Percentiles rank a stretch among this genome's conserved stretches.
Conservation (phyloP, 257 asterid genomes). For the Perilla frutescens region DNA sequence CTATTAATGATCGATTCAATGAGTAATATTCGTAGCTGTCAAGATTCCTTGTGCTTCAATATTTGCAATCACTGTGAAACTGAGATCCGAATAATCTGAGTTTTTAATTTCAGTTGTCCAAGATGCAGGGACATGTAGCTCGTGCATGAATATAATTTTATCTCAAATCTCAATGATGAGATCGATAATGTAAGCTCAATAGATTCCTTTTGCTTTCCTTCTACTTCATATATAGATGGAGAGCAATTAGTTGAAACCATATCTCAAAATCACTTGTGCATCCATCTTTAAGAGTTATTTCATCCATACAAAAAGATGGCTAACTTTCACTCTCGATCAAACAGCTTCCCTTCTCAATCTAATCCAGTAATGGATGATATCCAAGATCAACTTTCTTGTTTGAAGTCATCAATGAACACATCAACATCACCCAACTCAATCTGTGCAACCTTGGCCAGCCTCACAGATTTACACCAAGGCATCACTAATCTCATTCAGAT, state of each 20-base stretch:
- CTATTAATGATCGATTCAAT: not conserved
- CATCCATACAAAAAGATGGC: slow-evolving; percentile 36
- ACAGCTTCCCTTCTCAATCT: slow-evolving; percentile 53
- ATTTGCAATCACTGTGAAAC: not conserved
- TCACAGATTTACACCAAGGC: slow-evolving; percentile 42
- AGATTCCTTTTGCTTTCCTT: slow-evolving; percentile 18
- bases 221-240: not conserved
- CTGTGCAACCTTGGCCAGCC: slow-evolving; percentile 45
- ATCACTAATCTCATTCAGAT: slow-evolving; percentile 43
- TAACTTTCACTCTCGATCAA: slow-evolving; percentile 44
- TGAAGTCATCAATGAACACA: slow-evolving; percentile 38
- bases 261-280: not conserved
- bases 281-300: not conserved
- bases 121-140: not conserved
- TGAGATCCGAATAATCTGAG: not conserved
- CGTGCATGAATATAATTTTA: not conserved
- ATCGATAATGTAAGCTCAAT: not conserved
- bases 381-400: slow-evolving; percentile 38
- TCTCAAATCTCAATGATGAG: slow-evolving; percentile 5
- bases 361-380: slow-evolving; percentile 40
- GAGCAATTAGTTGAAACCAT: not conserved
- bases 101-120: not conserved
- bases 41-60: not conserved
- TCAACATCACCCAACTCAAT: slow-evolving; percentile 39
- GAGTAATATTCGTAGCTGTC: not conserved